phyloP scores from a whole-genome alignment of 306 rosid genomes.

The Pueraria montana region DNA sequence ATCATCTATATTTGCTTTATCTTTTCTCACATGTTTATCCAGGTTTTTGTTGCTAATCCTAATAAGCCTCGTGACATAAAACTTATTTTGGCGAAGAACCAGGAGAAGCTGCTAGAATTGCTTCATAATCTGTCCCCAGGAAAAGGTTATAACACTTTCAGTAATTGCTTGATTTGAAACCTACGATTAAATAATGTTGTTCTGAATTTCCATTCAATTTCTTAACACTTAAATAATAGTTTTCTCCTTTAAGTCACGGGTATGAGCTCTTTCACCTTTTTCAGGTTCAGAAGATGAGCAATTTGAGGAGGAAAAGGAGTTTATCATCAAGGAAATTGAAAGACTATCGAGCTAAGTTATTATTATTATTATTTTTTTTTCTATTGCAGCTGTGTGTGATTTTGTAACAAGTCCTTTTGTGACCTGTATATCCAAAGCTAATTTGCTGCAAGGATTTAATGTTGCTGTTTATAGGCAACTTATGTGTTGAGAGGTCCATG shows the following conservation, averaged over 20 bases:
- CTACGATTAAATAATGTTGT: background rate
- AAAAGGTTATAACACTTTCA: conserved; percentile 65
- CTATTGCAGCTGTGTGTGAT: conserved; percentile 40
- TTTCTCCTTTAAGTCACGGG: too few relatives aligned
- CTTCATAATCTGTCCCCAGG: conserved; percentile 82
- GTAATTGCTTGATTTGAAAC: conserved; percentile 41
- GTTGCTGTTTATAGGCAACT: conserved; percentile 44
- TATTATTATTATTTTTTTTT: background rate
- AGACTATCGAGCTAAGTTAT: conserved; percentile 55
- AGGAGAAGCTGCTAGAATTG: conserved; percentile 80
- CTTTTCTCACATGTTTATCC: conserved; percentile 40
- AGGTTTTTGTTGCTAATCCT: conserved; percentile 97
- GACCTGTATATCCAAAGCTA: conserved; percentile 36
- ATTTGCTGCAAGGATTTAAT: conserved; percentile 41
- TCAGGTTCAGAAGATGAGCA: conserved; percentile 98
- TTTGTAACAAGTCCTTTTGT: conserved; percentile 28
- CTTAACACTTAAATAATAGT: background rate
- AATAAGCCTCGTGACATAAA: conserved; percentile 85
- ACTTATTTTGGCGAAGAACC: conserved; percentile 79
- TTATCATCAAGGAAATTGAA: conserved; percentile 82
- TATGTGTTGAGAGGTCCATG: conserved; percentile 37
- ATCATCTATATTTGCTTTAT: conserved; percentile 13
- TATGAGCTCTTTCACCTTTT: conserved; percentile 19
- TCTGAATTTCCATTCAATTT: conserved; percentile 31
- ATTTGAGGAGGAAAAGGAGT: conserved; percentile 94